Conservation (phyloP, 495 filamentous ascomycete genomes). For the Ramalina intermedia region DNA sequence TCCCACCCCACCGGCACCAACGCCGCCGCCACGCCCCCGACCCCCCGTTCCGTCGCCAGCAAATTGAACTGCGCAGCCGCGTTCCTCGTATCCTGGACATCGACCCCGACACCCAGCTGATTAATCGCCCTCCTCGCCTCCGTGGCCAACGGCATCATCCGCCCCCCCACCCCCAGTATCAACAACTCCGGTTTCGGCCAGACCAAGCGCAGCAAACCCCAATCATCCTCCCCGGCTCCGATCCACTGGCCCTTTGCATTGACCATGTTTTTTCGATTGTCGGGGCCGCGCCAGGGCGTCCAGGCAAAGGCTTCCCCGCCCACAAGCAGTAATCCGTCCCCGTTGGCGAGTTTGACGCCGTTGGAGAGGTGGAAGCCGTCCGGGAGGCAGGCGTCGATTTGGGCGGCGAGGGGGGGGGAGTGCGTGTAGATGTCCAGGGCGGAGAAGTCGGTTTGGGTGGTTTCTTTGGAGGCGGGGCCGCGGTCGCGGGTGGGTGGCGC, state of each 20-base stretch:
- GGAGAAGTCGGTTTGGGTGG: conserved; percentile 60
- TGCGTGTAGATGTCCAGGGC: conserved; percentile 66
- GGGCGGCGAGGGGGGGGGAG: conserved; percentile 60
- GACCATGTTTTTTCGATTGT: not conserved
- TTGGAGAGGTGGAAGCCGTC: conserved; percentile 76
- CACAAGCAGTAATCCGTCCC: conserved; percentile 59
- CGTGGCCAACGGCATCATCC: conserved; percentile 61
- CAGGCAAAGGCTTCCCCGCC: conserved; percentile 78
- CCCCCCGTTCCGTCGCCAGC: conserved; percentile 68
- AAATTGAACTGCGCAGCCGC: conserved; percentile 85
- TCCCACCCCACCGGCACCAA: conserved; percentile 79
- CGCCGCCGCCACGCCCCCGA: conserved; percentile 70
- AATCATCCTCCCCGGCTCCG: conserved; percentile 35
- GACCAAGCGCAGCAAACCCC: conserved; percentile 62
- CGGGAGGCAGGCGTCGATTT: conserved; percentile 60
- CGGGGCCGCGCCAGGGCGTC: conserved; percentile 18
- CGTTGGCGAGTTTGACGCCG: conserved; percentile 48
- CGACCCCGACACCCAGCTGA: conserved; percentile 67
- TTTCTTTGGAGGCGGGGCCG: conserved; percentile 42
- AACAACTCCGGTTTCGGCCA: conserved; percentile 91
- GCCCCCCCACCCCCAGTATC: conserved; percentile 70
- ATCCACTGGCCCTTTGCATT: conserved; percentile 59
- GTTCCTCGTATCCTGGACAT: conserved; percentile 86
- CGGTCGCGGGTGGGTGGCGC: conserved; percentile 32
- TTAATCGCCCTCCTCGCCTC: conserved; percentile 56